Conservation (phyloP, 2,329 filamentous ascomycete species). For the Diaporthe caulivora region DNA sequence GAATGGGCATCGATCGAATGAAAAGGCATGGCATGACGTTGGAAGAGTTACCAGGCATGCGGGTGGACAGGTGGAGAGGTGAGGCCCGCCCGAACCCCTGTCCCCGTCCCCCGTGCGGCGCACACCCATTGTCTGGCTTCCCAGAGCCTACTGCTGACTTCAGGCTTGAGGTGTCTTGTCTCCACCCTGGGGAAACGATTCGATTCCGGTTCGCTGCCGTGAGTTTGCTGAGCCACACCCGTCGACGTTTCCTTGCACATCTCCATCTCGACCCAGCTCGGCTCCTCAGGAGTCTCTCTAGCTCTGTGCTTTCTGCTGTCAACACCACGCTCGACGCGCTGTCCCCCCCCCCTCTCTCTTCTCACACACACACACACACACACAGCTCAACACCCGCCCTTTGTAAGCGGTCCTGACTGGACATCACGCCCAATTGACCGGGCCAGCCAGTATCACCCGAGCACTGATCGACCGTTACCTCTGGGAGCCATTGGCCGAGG, state of each 20-base stretch:
- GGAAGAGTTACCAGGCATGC: slow-evolving; percentile 2
- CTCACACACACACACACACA: not conserved
- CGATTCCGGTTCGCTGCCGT: slow-evolving; percentile 26
- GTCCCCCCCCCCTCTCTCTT: not conserved
- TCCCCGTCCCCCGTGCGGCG: not conserved
- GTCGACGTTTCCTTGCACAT: slow-evolving; percentile 24
- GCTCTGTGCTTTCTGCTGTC: not conserved
- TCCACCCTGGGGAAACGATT: slow-evolving; percentile 18
- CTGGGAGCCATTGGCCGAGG: slow-evolving; percentile 24
- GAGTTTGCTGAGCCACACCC: slow-evolving; percentile 32
- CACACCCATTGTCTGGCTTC: not conserved
- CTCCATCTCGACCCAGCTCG: not conserved
- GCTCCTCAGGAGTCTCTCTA: not conserved
- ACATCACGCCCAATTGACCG: slow-evolving; percentile 20
- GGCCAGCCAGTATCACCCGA: slow-evolving; percentile 18
- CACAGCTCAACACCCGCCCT: slow-evolving; percentile 2
- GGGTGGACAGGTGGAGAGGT: not conserved
- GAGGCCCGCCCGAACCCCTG: slow-evolving; percentile 14
- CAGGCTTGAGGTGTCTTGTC: not conserved
- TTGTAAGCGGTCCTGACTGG: slow-evolving; percentile 11
- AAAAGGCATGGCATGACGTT: slow-evolving; percentile 21
- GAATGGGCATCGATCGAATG: too few relatives aligned
- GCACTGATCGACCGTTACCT: slow-evolving; percentile 22
- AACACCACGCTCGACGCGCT: slow-evolving; percentile 20
- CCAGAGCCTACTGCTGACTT: not conserved